Base-by-base conservation (phyloP, 345 rosid genomes). In the Sisymbrium irio region DNA sequence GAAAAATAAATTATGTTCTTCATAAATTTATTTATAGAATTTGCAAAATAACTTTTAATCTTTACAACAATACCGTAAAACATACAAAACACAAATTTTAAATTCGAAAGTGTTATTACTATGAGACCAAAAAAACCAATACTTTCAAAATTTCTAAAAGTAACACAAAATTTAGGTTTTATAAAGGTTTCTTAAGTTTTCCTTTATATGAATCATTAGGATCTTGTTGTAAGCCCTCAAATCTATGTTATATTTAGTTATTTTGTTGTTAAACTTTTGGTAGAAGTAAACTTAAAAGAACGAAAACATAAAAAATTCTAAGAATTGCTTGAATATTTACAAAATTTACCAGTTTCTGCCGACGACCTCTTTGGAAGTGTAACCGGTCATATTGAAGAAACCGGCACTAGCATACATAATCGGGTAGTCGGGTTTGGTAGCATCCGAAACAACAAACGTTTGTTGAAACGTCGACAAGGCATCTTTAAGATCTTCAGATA, bases 341-440 rank as follows among this genome's bases (percentile, higher is more conserved):
- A 1, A n/a, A 30, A 2, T 25, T 67, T 91, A 91, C 98, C 98
- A 84, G 74, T 94, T 94, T 83, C 98, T 83, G 79, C 98, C 98
- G 11, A 94, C 47, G 75, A 91, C 98, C 69, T 94, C 98, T 71
- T 78, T 94, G 5, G 98, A 88, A 36, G 96, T 87, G 82, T 89
- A 94, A 5, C 98, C 98, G 0, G 98, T 94, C 98, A 94, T 94
- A 55, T 83, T 94, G 78, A 94, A 94, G 82, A 94, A 94, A 20
- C 98, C 98, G 44, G 95, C 98, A 82, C 98, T 94, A 11, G 98
- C 98, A 72, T 91, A 94, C 87, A 94, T 15, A 50, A 89, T 91
- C 62, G 98, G 98, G 74, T 65, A 82, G 67, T 91, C 97, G 8
- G 96, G 90, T 84, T 89, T 89, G 50, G 96, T 91, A 41, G 96